Evolutionary conservation across 2,329 filamentous ascomycete species (phyloP).

Genomic region (Colletotrichum plurivorum): DNA sequence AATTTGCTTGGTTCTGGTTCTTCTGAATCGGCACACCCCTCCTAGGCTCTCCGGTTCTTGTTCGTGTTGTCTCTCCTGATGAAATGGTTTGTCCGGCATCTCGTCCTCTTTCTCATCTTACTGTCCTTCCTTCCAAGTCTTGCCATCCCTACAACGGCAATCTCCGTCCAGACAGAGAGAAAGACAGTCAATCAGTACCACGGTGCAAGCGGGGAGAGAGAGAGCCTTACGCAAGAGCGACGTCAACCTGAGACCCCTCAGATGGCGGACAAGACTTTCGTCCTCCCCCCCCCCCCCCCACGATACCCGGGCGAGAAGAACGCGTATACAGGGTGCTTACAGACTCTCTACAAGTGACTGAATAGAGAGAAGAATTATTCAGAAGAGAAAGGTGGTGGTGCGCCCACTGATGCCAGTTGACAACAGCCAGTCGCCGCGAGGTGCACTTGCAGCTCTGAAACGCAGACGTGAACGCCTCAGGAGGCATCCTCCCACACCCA

Average conservation of each 20-base stretch:
- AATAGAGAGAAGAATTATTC: not conserved
- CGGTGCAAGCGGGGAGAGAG: no score
- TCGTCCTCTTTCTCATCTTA: not conserved
- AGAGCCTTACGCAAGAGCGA: slow-evolving; percentile 21
- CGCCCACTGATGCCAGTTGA: slow-evolving; percentile 11
- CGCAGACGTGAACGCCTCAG: slow-evolving; percentile 37
- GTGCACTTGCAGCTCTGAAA: slow-evolving; percentile 37
- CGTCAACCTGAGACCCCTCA: slow-evolving; percentile 15
- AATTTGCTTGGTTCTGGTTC: not conserved
- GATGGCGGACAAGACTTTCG: not conserved
- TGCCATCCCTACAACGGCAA: not conserved
- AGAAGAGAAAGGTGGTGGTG: not conserved
- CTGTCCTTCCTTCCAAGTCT: not conserved
- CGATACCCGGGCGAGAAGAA: not conserved
- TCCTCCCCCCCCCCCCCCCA: not conserved
- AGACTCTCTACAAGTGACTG: slow-evolving; percentile 3
- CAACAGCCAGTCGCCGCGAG: slow-evolving; percentile 25
- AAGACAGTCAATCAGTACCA: no score
- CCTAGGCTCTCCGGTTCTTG: not conserved
- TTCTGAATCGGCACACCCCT: not conserved
- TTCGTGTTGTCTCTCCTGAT: slow-evolving; percentile 2
- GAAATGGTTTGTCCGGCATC: no score
- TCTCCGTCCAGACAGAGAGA: not conserved
- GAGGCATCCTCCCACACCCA: slow-evolving; percentile 27
- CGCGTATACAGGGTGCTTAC: slow-evolving; percentile 4